These are phyloP conservation scores for Umbelopsis sp. DNA, from an alignment of 371 early-diverging fungal species.

Conservation along the genomic window DNA sequence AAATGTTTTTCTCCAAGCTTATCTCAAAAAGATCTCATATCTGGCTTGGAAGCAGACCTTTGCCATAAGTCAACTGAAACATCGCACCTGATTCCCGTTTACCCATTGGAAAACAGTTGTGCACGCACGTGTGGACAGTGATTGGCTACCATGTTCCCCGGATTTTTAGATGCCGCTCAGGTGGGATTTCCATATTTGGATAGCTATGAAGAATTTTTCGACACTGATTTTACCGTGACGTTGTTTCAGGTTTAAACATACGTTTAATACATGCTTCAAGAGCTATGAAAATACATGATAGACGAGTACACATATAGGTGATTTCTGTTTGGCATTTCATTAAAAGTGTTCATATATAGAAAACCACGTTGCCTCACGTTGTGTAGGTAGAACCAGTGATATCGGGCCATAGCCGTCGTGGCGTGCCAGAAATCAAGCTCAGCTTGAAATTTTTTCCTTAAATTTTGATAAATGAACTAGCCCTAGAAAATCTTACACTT, in stretches of 20 bases:
- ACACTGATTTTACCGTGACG: not conserved
- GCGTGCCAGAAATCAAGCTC: not conserved
- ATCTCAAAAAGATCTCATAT: too few relatives aligned
- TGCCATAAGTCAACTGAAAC: too few relatives aligned
- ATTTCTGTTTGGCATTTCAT: not conserved
- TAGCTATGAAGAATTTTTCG: not conserved
- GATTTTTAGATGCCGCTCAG: not conserved
- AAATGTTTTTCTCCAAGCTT: too few relatives aligned
- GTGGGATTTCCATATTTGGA: not conserved
- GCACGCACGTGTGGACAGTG: slow-evolving; percentile 9
- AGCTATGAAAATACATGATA: too few relatives aligned
- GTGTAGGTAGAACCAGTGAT: not conserved
- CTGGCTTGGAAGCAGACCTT: too few relatives aligned
- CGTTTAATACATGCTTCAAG: too few relatives aligned
- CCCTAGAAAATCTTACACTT: not conserved
- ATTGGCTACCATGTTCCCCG: not conserved
- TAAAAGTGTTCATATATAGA: not conserved
- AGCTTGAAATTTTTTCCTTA: slow-evolving; percentile 16
- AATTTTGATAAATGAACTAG: not conserved
- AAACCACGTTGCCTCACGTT: slow-evolving; percentile 1
- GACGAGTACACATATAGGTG: not conserved
- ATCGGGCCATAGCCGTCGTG: not conserved
- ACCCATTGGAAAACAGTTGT: not conserved
- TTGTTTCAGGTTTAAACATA: not conserved
- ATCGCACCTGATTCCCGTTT: not conserved